phyloP scores from a whole-genome alignment of 129 eudicot genomes.

The Saposhnikovia divaricata region DNA sequence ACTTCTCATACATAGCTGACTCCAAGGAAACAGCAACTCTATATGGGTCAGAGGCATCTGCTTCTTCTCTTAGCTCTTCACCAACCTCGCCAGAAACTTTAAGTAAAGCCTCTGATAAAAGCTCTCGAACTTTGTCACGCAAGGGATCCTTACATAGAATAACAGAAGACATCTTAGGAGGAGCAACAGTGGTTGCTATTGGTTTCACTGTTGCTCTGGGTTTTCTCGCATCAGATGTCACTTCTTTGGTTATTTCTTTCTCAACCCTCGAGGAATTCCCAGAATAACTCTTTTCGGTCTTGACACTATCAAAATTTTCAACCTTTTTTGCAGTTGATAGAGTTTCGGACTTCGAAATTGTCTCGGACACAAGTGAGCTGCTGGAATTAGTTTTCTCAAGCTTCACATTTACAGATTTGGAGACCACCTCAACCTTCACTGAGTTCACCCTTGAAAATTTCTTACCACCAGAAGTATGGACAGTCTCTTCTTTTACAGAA shows the following conservation, averaged over 20 bases:
- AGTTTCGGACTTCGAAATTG: constrained; percentile 18
- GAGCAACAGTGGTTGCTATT: constrained; percentile 21
- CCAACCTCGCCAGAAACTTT: constrained; percentile 57
- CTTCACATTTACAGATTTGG: constrained; percentile 25
- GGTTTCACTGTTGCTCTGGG: neutral
- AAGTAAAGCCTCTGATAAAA: constrained; percentile 66
- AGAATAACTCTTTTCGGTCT: constrained; percentile 23
- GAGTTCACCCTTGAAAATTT: constrained; percentile 34
- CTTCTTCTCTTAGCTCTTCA: constrained; percentile 46
- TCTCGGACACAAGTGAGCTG: constrained; percentile 24
- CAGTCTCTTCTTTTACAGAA: constrained; percentile 28
- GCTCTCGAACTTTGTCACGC: constrained; percentile 70
- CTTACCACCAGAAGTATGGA: constrained; percentile 15
- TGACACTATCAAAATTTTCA: constrained; percentile 20
- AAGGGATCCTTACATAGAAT: constrained; percentile 49
- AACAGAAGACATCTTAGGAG: constrained; percentile 59
- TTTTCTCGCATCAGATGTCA: constrained; percentile 23
- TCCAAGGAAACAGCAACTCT: constrained; percentile 76
- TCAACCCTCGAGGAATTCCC: constrained; percentile 28
- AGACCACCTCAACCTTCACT: constrained; percentile 39
- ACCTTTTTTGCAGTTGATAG: constrained; percentile 22
- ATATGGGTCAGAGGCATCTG: constrained; percentile 48
- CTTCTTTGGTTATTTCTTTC: constrained; percentile 24
- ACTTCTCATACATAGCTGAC: constrained; percentile 78
- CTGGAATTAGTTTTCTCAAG: constrained; percentile 24